Evolutionary conservation across 176 grass and related monocot species (phyloP).

Genomic region (Oryza punctata): DNA sequence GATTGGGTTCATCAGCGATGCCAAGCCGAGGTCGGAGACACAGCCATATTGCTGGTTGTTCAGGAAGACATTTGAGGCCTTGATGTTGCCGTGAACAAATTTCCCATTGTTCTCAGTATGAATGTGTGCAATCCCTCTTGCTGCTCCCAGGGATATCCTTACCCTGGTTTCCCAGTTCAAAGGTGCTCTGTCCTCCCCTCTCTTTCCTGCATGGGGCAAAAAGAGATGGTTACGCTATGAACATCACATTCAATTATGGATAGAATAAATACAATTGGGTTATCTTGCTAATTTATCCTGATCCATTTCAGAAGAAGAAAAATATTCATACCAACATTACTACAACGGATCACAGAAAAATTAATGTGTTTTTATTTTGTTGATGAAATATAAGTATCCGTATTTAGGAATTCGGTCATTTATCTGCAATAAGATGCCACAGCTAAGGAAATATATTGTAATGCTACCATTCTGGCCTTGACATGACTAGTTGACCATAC

Average conservation of each 20-base stretch:
- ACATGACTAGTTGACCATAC: constrained; percentile 21
- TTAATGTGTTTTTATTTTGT: not conserved
- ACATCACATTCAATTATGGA: not conserved
- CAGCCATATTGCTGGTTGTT: constrained; percentile 67
- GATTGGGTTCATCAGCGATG: constrained; percentile 77
- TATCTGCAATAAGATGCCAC: not conserved
- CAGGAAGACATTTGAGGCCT: constrained; percentile 86
- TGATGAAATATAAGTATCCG: not conserved
- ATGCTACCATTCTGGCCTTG: constrained; percentile 24
- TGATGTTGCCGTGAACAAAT: constrained; percentile 96
- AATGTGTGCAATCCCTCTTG: constrained; percentile 74
- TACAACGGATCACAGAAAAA: not conserved
- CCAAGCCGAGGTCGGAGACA: constrained; percentile 71
- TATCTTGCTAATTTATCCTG: not conserved
- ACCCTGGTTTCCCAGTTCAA: constrained; percentile 86
- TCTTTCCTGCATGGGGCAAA: constrained; percentile 54
- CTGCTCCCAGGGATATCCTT: constrained; percentile 85
- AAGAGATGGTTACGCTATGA: not conserved
- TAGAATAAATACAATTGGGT: not conserved
- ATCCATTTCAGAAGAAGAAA: constrained; percentile 1
- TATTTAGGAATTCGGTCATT: constrained; percentile 9
- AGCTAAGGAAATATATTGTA: not conserved
- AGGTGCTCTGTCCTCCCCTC: constrained; percentile 75
- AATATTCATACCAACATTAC: not conserved
- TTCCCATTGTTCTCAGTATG: constrained; percentile 87